These are phyloP conservation scores for Pyricularia pennisetigena DNA, from an alignment of 2,329 filamentous ascomycete genomes.

Conservation along the genomic window DNA sequence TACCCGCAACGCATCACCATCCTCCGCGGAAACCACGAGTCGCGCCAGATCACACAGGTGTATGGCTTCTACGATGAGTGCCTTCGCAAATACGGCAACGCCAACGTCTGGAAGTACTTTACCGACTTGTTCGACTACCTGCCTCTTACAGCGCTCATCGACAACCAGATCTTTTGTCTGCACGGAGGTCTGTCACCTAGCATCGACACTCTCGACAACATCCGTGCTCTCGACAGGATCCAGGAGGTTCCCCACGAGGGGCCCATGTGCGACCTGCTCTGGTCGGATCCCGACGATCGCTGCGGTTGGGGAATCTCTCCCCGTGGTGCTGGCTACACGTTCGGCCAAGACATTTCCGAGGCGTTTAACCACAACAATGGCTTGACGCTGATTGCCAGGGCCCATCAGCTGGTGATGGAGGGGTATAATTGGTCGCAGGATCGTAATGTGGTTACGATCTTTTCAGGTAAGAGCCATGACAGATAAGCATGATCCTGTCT, in stretches of 20 bases:
- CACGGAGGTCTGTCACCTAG: constrained; percentile 95
- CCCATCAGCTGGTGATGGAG: constrained; percentile 98
- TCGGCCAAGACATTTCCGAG: constrained; percentile 94
- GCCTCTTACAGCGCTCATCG: constrained; percentile 90
- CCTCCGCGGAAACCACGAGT: constrained; percentile 97
- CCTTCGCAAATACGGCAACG: constrained; percentile 96
- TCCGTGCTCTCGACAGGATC: constrained; percentile 87
- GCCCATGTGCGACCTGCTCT: constrained; percentile 94
- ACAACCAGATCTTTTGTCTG: constrained; percentile 98
- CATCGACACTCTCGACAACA: constrained; percentile 92
- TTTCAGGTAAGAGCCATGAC: constrained; percentile 58
- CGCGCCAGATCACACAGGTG: constrained; percentile 96
- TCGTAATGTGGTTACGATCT: constrained; percentile 95
- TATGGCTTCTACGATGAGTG: constrained; percentile 99
- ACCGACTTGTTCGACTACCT: constrained; percentile 99
- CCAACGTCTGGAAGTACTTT: constrained; percentile 99
- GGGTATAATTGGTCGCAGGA: constrained; percentile 99
- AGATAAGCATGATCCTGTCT: background rate
- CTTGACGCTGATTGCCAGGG: constrained; percentile 86
- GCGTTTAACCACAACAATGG: constrained; percentile 99
- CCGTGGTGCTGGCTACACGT: constrained; percentile 88
- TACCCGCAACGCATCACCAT: constrained; percentile 98
- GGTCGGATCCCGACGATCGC: constrained; percentile 96
- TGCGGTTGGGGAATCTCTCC: constrained; percentile 95
- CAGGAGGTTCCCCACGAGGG: constrained; percentile 98